Conservation (phyloP, 2,329 filamentous ascomycete species). For the Diaporthe vaccinii region DNA sequence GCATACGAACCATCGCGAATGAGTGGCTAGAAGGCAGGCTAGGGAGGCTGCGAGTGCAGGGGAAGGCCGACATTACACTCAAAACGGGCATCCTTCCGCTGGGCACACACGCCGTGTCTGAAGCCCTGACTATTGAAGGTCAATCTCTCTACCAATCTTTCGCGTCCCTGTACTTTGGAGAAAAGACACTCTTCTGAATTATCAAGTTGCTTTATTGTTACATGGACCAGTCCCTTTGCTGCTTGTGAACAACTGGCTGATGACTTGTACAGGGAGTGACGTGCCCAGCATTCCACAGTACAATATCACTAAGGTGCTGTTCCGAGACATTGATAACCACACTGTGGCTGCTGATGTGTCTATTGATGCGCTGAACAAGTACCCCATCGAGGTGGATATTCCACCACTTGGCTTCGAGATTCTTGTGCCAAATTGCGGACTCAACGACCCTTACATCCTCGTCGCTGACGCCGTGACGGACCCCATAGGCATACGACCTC, state of each 20-base stretch:
- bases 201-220: constrained; percentile 39
- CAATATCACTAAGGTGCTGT: constrained; percentile 83
- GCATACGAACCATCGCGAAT: constrained; percentile 84
- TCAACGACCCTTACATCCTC: constrained; percentile 79
- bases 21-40: constrained; percentile 89
- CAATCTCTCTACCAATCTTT: constrained; percentile 76
- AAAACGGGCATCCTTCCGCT: constrained; percentile 85
- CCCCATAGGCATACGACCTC: constrained; percentile 76
- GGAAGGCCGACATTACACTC: constrained; percentile 79
- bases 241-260: constrained; percentile 51
- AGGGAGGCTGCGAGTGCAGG: constrained; percentile 77
- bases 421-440: constrained; percentile 84
- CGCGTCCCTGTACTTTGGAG: constrained; percentile 72
- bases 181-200: constrained; percentile 62
- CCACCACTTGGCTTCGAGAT: constrained; percentile 88
- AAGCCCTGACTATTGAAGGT: constrained; percentile 87
- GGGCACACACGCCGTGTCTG: constrained; percentile 80
- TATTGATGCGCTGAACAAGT: constrained; percentile 79
- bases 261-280: constrained; percentile 68
- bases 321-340: constrained; percentile 78
- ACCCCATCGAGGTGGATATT: constrained; percentile 81
- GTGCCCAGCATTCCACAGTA: constrained; percentile 85
- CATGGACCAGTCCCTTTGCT: constrained; percentile 38
- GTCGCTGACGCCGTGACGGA: constrained; percentile 82
- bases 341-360: constrained; percentile 87